Evolutionary conservation across 192 early-diverging fungal genomes (phyloP).

Genomic region (Anaeromyces robustus): DNA sequence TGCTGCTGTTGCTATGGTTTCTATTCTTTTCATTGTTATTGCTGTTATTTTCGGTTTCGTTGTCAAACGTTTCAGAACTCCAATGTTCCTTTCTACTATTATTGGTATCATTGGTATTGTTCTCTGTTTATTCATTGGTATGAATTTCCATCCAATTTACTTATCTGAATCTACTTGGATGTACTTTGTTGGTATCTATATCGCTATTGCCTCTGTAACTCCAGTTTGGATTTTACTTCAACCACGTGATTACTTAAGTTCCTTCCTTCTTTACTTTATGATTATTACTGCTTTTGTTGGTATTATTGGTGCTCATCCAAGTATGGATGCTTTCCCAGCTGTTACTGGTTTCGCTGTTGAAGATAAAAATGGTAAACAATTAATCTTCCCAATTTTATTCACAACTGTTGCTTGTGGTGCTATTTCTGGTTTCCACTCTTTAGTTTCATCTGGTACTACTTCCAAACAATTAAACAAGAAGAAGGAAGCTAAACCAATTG

Average conservation of each 20-base stretch:
- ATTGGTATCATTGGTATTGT: background rate
- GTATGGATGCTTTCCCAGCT: background rate
- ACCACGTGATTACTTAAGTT: background rate
- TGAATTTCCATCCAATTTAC: background rate
- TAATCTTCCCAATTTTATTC: background rate
- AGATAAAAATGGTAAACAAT: background rate
- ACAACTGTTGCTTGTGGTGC: background rate
- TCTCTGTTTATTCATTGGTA: background rate
- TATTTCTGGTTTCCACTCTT: background rate
- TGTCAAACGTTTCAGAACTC: background rate
- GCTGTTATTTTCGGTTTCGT: background rate
- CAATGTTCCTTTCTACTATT: background rate
- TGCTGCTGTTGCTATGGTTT: background rate
- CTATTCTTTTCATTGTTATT: background rate
- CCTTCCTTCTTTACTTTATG: background rate
- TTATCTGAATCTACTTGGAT: background rate
- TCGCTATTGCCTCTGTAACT: background rate
- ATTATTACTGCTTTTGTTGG: background rate
- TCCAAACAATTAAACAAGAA: background rate
- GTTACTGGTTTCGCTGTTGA: background rate
- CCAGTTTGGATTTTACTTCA: background rate
- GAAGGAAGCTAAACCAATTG: background rate
- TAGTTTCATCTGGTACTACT: background rate
- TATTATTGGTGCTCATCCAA: background rate
- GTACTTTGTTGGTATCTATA: background rate